These are phyloP conservation scores for Aureobasidium sp. DNA, from an alignment of 2,329 filamentous ascomycete genomes.

Conservation along the genomic window DNA sequence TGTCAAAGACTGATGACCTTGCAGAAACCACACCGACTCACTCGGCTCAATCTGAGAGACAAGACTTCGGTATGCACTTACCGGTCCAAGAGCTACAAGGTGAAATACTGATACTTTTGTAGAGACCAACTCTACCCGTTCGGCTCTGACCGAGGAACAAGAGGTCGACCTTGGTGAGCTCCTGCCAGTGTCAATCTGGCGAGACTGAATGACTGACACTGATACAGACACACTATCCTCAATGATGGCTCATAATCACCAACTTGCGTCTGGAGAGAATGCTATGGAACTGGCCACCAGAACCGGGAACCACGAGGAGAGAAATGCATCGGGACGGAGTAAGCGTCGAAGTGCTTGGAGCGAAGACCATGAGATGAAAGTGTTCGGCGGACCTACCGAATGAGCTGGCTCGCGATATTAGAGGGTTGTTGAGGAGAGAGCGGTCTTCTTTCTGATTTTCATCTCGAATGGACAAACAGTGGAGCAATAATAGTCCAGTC, in stretches of 20 bases:
- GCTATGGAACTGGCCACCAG: neutral
- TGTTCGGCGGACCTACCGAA: neutral
- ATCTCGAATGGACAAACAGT: neutral
- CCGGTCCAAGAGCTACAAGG: neutral
- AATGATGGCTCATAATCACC: neutral
- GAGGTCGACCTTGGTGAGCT: neutral
- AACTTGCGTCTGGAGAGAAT: neutral
- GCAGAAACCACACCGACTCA: neutral
- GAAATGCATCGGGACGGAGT: neutral
- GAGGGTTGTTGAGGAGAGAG: neutral
- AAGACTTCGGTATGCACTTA: neutral
- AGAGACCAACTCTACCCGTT: neutral
- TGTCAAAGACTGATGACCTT: neutral
- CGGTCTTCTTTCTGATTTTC: neutral
- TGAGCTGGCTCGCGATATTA: neutral
- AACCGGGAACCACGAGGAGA: neutral
- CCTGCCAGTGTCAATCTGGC: neutral
- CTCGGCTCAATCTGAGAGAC: neutral
- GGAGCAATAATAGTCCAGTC: neutral
- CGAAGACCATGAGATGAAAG: neutral
- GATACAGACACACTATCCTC: neutral
- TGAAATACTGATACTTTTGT: neutral
- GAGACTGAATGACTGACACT: neutral
- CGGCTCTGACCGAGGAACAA: neutral
- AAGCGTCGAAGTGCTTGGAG: neutral